phyloP scores from a whole-genome alignment of 2,329 filamentous ascomycete species.

The Aspergillus fischeri region DNA sequence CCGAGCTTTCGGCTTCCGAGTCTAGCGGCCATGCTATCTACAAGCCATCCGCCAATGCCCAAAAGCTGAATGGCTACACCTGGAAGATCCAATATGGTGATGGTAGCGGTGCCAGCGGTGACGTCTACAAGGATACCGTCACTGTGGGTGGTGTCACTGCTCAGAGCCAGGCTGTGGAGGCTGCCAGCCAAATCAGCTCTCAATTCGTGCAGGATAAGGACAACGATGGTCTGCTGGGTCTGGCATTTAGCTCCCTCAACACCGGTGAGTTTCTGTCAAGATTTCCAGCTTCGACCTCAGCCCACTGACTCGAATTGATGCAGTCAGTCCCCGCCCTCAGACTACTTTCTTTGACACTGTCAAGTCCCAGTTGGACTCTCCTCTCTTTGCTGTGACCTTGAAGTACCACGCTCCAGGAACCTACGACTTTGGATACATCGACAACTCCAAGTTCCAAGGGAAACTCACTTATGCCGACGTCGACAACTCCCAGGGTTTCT shows the following conservation, averaged over 20 bases:
- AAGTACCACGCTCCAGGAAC: slow-evolving; percentile 51
- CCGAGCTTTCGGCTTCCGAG: slow-evolving; percentile 48
- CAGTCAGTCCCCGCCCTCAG: slow-evolving; percentile 45
- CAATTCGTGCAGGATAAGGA: slow-evolving; percentile 49
- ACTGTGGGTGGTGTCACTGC: slow-evolving; percentile 58
- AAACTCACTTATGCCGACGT: slow-evolving; percentile 54
- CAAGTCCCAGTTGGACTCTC: slow-evolving; percentile 46
- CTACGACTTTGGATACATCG: slow-evolving; percentile 59
- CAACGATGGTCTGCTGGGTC: slow-evolving; percentile 58
- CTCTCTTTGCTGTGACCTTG: slow-evolving; percentile 53
- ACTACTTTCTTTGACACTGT: slow-evolving; percentile 61
- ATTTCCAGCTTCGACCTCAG: not conserved
- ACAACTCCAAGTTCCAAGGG: slow-evolving; percentile 56
- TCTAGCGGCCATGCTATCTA: slow-evolving; percentile 57
- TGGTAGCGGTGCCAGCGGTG: slow-evolving; percentile 58
- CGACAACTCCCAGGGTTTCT: slow-evolving; percentile 58
- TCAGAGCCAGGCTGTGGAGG: slow-evolving; percentile 60
- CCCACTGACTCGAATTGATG: not conserved
- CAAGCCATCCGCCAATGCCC: slow-evolving; percentile 47
- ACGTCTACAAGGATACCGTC: slow-evolving; percentile 64
- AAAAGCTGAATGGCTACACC: slow-evolving; percentile 45
- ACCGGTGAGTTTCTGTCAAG: slow-evolving; percentile 30
- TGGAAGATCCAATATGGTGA: slow-evolving; percentile 66
- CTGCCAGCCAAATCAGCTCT: slow-evolving; percentile 56
- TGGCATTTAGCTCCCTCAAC: slow-evolving; percentile 59